Percentiles rank a stretch among this genome's conserved stretches.
Evolutionary conservation across 768 basidiomycete species (phyloP).

Genomic region (Lactarius sp.): DNA sequence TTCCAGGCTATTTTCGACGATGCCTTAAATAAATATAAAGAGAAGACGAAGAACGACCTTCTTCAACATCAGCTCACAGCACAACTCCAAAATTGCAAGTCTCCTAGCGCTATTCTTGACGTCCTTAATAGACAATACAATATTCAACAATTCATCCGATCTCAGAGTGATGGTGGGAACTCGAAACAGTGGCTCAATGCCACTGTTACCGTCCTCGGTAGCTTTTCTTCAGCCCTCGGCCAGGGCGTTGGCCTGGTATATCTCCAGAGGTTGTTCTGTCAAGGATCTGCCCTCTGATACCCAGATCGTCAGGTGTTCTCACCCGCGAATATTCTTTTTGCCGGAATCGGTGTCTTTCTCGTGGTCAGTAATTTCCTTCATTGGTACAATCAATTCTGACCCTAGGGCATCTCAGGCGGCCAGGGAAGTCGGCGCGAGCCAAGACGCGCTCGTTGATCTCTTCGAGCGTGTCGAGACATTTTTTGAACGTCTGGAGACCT

Average conservation of each 20-base stretch:
- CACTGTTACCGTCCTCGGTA: slow-evolving; percentile 1
- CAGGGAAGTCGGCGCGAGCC: background rate
- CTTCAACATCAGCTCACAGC: background rate
- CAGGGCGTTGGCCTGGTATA: background rate
- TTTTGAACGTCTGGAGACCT: slow-evolving; percentile 1
- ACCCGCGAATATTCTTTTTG: background rate
- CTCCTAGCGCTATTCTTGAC: background rate
- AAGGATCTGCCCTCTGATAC: background rate
- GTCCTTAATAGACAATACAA: background rate
- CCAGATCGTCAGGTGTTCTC: background rate
- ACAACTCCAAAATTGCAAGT: background rate
- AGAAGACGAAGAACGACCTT: slow-evolving; percentile 5
- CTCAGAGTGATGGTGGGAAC: background rate
- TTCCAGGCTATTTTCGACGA: background rate
- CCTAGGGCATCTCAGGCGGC: background rate
- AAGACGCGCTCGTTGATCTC: slow-evolving; percentile 1
- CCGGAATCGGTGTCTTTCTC: slow-evolving; percentile 4
- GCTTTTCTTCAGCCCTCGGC: background rate
- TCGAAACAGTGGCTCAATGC: slow-evolving; percentile 2
- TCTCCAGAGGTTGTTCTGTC: background rate
- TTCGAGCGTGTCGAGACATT: slow-evolving; percentile 4
- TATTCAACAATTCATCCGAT: background rate
- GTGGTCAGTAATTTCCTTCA: background rate
- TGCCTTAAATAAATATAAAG: background rate
- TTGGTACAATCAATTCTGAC: background rate